phyloP scores from a whole-genome alignment of 192 early-diverging fungal genomes.

The Backusella mclennaniae region DNA sequence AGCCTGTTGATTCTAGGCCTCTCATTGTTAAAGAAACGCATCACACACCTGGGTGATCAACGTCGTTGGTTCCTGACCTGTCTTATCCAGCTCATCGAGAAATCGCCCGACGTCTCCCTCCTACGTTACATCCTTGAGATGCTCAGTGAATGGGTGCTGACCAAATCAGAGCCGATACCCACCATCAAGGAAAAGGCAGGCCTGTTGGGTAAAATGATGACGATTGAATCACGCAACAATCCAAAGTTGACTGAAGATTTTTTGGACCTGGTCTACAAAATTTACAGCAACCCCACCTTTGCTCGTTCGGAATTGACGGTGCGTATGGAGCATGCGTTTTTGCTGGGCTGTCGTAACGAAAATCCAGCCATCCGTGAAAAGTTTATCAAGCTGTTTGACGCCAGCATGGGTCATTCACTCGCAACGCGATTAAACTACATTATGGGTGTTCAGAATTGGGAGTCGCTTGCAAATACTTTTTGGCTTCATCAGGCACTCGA shows the following conservation, averaged over 20 bases:
- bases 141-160: conserved; percentile 84
- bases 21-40: conserved; percentile 53
- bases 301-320: conserved; percentile 89
- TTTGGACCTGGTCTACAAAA: conserved; percentile 82
- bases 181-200: conserved; percentile 96
- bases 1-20: conserved; percentile 53
- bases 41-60: conserved; percentile 78
- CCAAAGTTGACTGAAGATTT: conserved; percentile 79
- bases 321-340: conserved; percentile 89
- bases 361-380: conserved; percentile 76
- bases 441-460: conserved; percentile 95
- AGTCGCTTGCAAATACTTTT: conserved; percentile 76
- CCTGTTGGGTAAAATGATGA: conserved; percentile 88
- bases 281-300: conserved; percentile 84
- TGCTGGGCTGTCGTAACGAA: conserved; percentile 81
- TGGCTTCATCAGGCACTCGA: conserved; percentile 94
- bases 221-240: conserved; percentile 71
- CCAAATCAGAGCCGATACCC: conserved; percentile 80
- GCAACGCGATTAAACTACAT: conserved; percentile 82
- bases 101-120: conserved; percentile 70
- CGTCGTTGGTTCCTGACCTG: conserved; percentile 80
- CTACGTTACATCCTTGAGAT: conserved; percentile 76
- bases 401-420: conserved; percentile 66
- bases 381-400: conserved; percentile 83
- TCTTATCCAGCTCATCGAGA: conserved; percentile 82